Evolutionary conservation across 768 basidiomycete genomes (phyloP).

Genomic region (Paxillus ammoniavirescens): DNA sequence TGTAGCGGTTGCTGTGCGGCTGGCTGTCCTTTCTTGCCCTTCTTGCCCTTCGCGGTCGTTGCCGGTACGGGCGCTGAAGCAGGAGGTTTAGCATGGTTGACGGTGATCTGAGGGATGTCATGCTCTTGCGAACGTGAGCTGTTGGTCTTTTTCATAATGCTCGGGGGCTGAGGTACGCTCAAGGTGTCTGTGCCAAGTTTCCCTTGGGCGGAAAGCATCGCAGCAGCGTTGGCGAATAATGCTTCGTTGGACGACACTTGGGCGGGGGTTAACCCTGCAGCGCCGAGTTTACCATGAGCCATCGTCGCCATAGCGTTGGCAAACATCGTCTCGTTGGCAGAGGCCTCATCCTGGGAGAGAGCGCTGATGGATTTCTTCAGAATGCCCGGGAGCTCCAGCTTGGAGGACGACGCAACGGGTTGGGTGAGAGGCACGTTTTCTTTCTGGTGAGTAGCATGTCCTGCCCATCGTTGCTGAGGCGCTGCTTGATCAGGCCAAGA

Average conservation of each 20-base stretch:
- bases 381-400: slow-evolving; percentile 19
- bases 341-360: slow-evolving; percentile 25
- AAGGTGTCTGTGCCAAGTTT: slow-evolving; percentile 6
- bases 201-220: slow-evolving; percentile 10
- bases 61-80: slow-evolving; percentile 10
- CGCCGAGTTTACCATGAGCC: slow-evolving; percentile 9
- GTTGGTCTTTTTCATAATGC: slow-evolving; percentile 25
- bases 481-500: slow-evolving; percentile 14
- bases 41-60: slow-evolving; percentile 20
- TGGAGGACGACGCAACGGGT: slow-evolving; percentile 10
- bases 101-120: slow-evolving; percentile 27
- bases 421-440: slow-evolving; percentile 22
- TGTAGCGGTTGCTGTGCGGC: slow-evolving; percentile 6
- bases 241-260: slow-evolving; percentile 26
- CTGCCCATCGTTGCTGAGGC: slow-evolving; percentile 9
- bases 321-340: slow-evolving; percentile 25
- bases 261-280: slow-evolving; percentile 9
- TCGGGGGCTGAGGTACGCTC: slow-evolving; percentile 16
- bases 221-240: slow-evolving; percentile 22
- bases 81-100: slow-evolving; percentile 20
- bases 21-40: slow-evolving; percentile 23
- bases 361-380: slow-evolving; percentile 26
- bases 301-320: slow-evolving; percentile 24
- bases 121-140: slow-evolving; percentile 26
- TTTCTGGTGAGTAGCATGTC: slow-evolving; percentile 24